Conservation (phyloP, 2,329 filamentous ascomycete genomes). For the Fusarium sp. region DNA sequence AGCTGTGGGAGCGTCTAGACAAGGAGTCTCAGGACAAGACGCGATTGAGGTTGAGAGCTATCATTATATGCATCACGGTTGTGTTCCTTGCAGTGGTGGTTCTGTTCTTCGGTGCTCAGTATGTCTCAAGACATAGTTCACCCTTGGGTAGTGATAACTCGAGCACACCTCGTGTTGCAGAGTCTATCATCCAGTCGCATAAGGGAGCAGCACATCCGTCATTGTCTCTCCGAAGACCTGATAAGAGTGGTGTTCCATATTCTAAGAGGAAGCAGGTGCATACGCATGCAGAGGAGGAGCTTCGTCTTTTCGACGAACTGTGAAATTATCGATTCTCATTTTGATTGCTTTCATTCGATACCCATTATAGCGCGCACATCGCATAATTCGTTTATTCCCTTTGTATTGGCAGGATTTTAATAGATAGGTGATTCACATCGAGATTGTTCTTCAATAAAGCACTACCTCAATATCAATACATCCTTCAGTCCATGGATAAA, state of each 20-base stretch:
- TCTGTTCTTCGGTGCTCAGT: slow-evolving; percentile 48
- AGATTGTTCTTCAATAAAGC: background rate
- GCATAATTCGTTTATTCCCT: background rate
- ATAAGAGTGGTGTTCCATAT: slow-evolving; percentile 35
- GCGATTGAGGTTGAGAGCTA: slow-evolving; percentile 66
- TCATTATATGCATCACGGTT: slow-evolving; percentile 69
- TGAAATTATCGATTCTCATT: slow-evolving; percentile 37
- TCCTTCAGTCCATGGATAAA: background rate
- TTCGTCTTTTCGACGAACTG: slow-evolving; percentile 59
- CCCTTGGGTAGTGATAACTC: slow-evolving; percentile 10
- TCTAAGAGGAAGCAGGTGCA: slow-evolving; percentile 41
- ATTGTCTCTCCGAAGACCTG: slow-evolving; percentile 29
- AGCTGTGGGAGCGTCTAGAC: slow-evolving; percentile 74
- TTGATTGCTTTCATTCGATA: slow-evolving; percentile 9
- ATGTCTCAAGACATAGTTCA: slow-evolving; percentile 24
- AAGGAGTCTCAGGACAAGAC: slow-evolving; percentile 74
- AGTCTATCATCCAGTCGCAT: slow-evolving; percentile 36
- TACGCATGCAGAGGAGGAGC: slow-evolving; percentile 47
- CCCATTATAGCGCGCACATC: slow-evolving; percentile 12
- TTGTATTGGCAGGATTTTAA: background rate
- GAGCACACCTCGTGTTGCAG: slow-evolving; percentile 25
- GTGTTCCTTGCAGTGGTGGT: slow-evolving; percentile 59
- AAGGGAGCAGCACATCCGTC: slow-evolving; percentile 36
- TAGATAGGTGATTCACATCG: background rate
- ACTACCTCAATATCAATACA: background rate